Evolutionary conservation across 805 yeast genomes (phyloP), one percentile per base, ranked within the genome.

Genomic region (Debaryomyces tyrocola): DNA sequence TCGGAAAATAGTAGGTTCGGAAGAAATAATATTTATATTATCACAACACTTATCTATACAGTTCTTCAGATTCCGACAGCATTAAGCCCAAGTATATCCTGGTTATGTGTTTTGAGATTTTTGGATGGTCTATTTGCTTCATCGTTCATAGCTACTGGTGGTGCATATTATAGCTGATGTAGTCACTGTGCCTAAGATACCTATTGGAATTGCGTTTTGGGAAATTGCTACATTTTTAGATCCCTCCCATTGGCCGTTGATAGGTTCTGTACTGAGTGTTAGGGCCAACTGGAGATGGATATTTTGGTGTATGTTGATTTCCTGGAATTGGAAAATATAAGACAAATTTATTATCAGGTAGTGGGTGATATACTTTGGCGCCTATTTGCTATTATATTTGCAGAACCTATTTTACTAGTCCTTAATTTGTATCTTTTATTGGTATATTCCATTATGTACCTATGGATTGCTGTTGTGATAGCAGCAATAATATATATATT

Each of bases 221-320:
- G 69, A 80, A 5, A 21, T 70, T 20, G 80, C 78, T 35, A 75
- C 79, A 0, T 74, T 74, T 4, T 29, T 10, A 3, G 41, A 37
- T 27, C 81, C 80, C 1, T 64, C 70, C 17, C 28, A 75, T 20
- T 84, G 82, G 9, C 84, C 85, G 0, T 50, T 80, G 7, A 54
- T 80, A 24, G 83, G 83, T 40, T 77, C 80, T 12, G 72, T 74
- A n/a, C n/a, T n/a, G n/a, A n/a, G n/a, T n/a, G n/a, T n/a, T n/a
- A n/a, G n/a, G n/a, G 5, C 60, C 80, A 57, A 60, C 44, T 79
- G 83, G 82, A 71, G 82, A 56, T 80, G 79, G 77, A 64, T 74
- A 18, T 78, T 79, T 55, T 79, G 85, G 85, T 66, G 77, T 40
- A 46, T 77, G 55, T 50, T 70, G 43, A 73, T 75, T 50, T 50